Percentiles rank a stretch among this genome's conserved stretches.
These are phyloP conservation scores for Pythium guiyangense DNA, from an alignment of 352 stramenopile genomes.

Conservation along the genomic window DNA sequence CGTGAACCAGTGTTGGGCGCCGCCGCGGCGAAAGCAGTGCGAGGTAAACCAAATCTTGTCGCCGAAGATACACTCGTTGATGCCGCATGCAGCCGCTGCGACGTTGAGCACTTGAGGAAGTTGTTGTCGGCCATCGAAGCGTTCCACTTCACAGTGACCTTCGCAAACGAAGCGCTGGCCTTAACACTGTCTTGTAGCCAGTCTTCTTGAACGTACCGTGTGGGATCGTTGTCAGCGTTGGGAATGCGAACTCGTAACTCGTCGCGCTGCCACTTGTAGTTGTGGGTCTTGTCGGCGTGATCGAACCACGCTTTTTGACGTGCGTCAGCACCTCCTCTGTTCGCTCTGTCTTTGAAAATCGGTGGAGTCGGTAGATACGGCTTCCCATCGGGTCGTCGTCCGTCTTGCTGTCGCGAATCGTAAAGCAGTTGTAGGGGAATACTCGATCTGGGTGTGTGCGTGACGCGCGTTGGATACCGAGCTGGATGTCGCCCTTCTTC, in stretches of 20 bases:
- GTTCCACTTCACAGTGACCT: conserved; percentile 3
- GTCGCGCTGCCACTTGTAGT: not conserved
- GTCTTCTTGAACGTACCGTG: not conserved
- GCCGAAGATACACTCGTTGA: conserved; percentile 2
- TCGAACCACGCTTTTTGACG: not conserved
- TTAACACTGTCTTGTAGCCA: not conserved
- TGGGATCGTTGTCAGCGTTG: not conserved
- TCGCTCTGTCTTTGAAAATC: not conserved
- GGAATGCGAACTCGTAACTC: not conserved
- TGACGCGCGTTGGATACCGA: not conserved
- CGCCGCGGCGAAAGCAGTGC: conserved; percentile 10
- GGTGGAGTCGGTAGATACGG: conserved; percentile 6
- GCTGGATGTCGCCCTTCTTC: conserved; percentile 10
- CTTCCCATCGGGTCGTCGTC: too few relatives aligned
- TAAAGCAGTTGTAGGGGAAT: conserved; percentile 13
- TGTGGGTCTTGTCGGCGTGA: not conserved
- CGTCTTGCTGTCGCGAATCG: too few relatives aligned
- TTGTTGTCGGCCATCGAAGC: too few relatives aligned
- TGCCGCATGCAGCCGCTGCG: not conserved
- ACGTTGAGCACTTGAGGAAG: too few relatives aligned
- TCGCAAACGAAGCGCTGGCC: not conserved
- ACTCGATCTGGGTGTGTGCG: too few relatives aligned
- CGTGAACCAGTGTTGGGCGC: conserved; percentile 12
- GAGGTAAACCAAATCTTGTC: conserved; percentile 12
- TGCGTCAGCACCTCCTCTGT: not conserved